A percentile compares a stretch with the other conserved stretches of the same genome.
These are phyloP conservation scores for Colletotrichum filicis DNA, from an alignment of 2,329 filamentous ascomycete genomes.

Conservation along the genomic window DNA sequence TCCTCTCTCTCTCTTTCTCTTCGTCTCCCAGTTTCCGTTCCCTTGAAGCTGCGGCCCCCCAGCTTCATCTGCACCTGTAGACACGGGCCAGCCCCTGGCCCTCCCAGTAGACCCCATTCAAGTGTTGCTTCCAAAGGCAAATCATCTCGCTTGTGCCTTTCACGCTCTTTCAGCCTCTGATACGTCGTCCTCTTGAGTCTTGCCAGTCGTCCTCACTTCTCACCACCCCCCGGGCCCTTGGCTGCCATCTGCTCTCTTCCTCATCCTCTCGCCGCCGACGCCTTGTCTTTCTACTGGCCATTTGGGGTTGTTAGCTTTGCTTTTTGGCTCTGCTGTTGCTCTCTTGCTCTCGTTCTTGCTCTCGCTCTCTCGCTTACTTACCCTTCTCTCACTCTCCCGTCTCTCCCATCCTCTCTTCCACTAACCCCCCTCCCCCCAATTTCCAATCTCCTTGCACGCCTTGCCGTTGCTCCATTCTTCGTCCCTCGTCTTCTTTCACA, in stretches of 20 bases:
- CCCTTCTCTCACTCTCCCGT: slow-evolving; percentile 6
- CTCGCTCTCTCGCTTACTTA: background rate
- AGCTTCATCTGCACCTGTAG: slow-evolving; percentile 34
- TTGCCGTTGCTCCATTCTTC: slow-evolving; percentile 2
- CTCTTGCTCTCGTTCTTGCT: background rate
- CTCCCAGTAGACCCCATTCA: slow-evolving; percentile 41
- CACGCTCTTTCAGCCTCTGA: slow-evolving; percentile 58
- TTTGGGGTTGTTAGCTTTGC: slow-evolving; percentile 8
- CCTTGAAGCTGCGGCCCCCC: slow-evolving; percentile 15
- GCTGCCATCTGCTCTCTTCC: slow-evolving; percentile 1
- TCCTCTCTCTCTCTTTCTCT: background rate
- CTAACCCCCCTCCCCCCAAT: background rate
- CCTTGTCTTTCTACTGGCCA: slow-evolving; percentile 15
- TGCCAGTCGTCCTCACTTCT: slow-evolving; percentile 27
- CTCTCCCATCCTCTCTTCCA: background rate
- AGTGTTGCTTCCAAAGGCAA: slow-evolving; percentile 55
- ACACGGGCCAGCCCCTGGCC: slow-evolving; percentile 40
- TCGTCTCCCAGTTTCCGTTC: background rate
- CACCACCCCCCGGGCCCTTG: background rate
- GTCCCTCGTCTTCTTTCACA: background rate
- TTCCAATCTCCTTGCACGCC: slow-evolving; percentile 9
- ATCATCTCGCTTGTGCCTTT: slow-evolving; percentile 64
- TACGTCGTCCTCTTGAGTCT: slow-evolving; percentile 42
- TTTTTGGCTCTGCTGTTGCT: background rate
- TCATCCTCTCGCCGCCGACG: background rate